phyloP scores from a whole-genome alignment of 352 stramenopile genomes.

The Phytophthora tubulina region DNA sequence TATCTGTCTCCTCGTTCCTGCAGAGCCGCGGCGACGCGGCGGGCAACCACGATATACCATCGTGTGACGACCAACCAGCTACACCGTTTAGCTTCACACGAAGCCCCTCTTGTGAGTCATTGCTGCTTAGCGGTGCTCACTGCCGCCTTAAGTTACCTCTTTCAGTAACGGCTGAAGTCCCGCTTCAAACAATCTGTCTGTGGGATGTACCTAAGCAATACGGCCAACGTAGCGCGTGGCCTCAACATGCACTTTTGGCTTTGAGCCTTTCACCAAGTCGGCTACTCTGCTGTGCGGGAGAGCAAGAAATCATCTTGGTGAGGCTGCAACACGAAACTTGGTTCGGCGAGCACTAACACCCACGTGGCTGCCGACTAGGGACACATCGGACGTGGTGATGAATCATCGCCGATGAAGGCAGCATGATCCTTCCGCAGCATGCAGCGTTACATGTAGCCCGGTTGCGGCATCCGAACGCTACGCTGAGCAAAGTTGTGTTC shows the following conservation, averaged over 20 bases:
- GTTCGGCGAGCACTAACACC: not conserved
- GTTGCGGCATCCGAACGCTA: slow-evolving; percentile 12
- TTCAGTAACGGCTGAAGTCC: not conserved
- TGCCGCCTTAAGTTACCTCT: no score
- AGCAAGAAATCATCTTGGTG: slow-evolving; percentile 13
- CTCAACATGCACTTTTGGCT: not conserved
- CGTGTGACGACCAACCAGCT: no score
- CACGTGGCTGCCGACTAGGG: not conserved
- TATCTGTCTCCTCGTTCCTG: no score
- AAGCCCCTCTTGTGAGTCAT: not conserved
- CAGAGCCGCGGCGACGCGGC: no score
- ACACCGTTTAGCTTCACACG: not conserved
- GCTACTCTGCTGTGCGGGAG: not conserved
- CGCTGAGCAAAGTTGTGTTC: not conserved
- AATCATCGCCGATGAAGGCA: not conserved
- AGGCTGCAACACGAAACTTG: not conserved
- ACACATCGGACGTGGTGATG: not conserved
- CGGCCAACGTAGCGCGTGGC: slow-evolving; percentile 1
- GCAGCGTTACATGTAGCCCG: not conserved
- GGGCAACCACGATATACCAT: no score
- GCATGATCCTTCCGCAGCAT: not conserved
- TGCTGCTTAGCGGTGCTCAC: not conserved
- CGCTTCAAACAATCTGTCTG: not conserved
- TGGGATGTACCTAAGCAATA: slow-evolving; percentile 7
- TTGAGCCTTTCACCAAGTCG: not conserved